Evolutionary conservation across 2,329 filamentous ascomycete genomes (phyloP), one percentile per base, ranked within the genome.

Genomic region (Zopfia rhizophila): DNA sequence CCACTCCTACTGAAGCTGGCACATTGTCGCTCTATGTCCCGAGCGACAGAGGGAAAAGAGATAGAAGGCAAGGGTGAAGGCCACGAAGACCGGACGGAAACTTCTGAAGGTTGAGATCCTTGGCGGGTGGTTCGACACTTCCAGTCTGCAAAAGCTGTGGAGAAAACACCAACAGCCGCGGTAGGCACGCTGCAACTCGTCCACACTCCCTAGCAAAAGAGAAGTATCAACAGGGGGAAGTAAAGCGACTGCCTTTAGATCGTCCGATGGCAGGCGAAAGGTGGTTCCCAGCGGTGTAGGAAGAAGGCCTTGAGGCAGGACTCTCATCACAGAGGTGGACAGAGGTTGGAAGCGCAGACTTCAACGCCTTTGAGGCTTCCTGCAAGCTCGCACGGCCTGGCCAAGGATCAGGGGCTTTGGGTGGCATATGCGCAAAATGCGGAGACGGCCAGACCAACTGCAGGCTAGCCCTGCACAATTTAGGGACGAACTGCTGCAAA

Each of bases 361-460:
- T 48, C 62, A 68, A 70, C 66, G 65, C 66, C 66, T 72, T 70
- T 72, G 68, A 70, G 66, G 68, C 65, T 69, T 71, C 45, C 64
- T 68, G 66, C 66, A 66, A 47, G 53, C 61, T 65, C 59, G 58
- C 63, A 66, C 62, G 61, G 64, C 60, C 60, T 52, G 59, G 62
- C 55, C 65, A 67, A 68, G 65, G 66, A 61, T 70, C 65, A 70
- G 67, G 68, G 68, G 68, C 64, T 68, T 56, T 64, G 46, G 60
- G 64, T 63, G 66, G 66, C 64, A 66, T 64, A 67, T 66, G 65
- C 63, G 66, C 63, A 66, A 65, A 72, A 72, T 70, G 68, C 68
- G 68, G 68, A 70, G 68, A 72, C 63, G 61, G 58, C 67, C 64
- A 70, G 57, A 51, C 66, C 63, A 55, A 68, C 58, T 63, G 43